phyloP scores from a whole-genome alignment of 257 asterid genomes.

The Handroanthus guayacan region DNA sequence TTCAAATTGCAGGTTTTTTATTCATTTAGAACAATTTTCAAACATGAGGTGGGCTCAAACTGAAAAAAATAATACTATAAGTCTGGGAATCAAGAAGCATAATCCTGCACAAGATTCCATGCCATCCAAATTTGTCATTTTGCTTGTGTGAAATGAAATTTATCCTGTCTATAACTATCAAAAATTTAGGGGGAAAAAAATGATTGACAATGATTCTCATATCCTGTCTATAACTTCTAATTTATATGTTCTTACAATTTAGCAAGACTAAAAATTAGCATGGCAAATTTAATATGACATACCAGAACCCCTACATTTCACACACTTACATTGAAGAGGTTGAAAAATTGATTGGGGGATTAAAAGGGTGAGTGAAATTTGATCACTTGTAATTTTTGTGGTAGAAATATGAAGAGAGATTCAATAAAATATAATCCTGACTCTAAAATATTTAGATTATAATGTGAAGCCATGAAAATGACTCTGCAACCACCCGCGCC shows the following conservation, averaged over 20 bases:
- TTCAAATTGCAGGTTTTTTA: slow-evolving; percentile 32
- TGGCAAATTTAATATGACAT: background rate
- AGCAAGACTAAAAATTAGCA: background rate
- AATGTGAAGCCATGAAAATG: slow-evolving; percentile 13
- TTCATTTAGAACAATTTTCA: background rate
- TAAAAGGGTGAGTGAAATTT: background rate
- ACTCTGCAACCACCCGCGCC: background rate
- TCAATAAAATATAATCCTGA: background rate
- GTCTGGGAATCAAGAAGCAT: slow-evolving; percentile 5
- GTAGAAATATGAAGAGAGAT: background rate
- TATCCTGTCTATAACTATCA: background rate
- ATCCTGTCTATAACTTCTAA: background rate
- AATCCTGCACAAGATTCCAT: slow-evolving; percentile 23
- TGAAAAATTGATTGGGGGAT: background rate
- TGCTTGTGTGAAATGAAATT: slow-evolving; percentile 20
- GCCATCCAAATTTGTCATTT: slow-evolving; percentile 23
- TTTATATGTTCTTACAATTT: background rate
- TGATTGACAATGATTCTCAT: too few species aligned
- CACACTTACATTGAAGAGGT: too few species aligned
- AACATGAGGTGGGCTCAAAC: slow-evolving; percentile 13
- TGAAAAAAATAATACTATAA: background rate
- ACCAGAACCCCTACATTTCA: too few species aligned
- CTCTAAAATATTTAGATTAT: background rate
- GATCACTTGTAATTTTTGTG: background rate
- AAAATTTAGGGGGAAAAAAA: too few species aligned